Conservation (phyloP, 1,284 basidiomycete genomes). For the Heterobasidion parviporum region DNA sequence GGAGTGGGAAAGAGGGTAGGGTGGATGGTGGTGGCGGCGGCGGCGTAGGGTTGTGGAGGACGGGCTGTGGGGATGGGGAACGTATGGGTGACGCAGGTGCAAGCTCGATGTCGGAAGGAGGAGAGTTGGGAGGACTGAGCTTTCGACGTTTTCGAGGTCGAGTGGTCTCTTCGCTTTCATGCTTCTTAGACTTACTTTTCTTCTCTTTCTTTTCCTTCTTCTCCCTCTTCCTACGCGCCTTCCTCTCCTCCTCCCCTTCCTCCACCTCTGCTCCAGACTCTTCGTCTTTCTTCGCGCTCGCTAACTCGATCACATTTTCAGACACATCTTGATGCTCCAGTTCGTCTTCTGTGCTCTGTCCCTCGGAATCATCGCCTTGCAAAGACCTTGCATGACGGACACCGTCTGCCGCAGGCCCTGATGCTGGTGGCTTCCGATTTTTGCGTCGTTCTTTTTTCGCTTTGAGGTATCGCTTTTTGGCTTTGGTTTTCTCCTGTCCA, state of each 20-base stretch:
- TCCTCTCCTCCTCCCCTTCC: constrained; percentile 5
- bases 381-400: not conserved
- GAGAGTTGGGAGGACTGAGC: constrained; percentile 12
- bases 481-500: constrained; percentile 24
- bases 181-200: constrained; percentile 12
- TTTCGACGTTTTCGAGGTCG: constrained; percentile 36
- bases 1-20: constrained; percentile 66
- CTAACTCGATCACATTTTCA: constrained; percentile 11
- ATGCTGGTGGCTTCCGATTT: constrained; percentile 15
- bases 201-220: constrained; percentile 13
- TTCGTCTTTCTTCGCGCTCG: constrained; percentile 4
- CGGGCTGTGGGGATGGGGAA: not conserved
- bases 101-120: constrained; percentile 5
- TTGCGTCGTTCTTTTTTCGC: constrained; percentile 27
- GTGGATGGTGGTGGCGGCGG: constrained; percentile 26
- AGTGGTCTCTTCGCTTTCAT: constrained; percentile 2
- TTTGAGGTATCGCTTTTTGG: constrained; percentile 27
- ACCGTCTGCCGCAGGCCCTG: not conserved
- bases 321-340: constrained; percentile 23
- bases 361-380: constrained; percentile 9
- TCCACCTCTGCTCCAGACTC: not conserved
- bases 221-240: not conserved
- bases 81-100: constrained; percentile 12
- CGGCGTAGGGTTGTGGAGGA: constrained; percentile 9
- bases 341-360: constrained; percentile 5